Conservation (phyloP, 371 early-diverging fungal genomes). For the Fennellomyces sp. region DNA sequence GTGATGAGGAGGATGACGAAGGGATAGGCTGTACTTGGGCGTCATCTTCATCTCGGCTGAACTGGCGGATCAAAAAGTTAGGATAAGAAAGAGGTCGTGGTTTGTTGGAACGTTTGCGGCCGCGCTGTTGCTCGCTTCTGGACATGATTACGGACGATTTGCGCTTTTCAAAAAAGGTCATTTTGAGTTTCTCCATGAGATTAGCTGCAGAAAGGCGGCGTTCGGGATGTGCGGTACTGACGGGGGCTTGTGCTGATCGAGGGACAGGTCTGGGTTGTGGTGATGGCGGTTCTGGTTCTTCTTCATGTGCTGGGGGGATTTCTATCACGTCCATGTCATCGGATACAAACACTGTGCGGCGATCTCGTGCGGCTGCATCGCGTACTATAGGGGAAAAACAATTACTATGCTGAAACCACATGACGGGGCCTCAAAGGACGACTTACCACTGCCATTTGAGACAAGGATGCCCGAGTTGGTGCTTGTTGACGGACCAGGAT, state of each 20-base stretch:
- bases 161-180: constrained; percentile 43
- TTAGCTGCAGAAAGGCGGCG: constrained; percentile 19
- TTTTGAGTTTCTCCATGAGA: constrained; percentile 42
- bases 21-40: not conserved
- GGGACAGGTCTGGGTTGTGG: not conserved
- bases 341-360: constrained; percentile 21
- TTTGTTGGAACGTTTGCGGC: constrained; percentile 22
- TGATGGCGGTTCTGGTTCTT: constrained; percentile 4
- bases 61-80: constrained; percentile 21
- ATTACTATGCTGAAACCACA: not conserved
- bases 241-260: constrained; percentile 6
- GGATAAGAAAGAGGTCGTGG: constrained; percentile 43
- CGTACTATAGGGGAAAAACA: constrained; percentile 10
- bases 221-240: constrained; percentile 13
- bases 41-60: constrained; percentile 12
- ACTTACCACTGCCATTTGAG: not conserved
- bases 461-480: constrained; percentile 5
- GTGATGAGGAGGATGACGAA: not conserved
- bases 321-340: constrained; percentile 12
- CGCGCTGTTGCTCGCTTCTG: constrained; percentile 10
- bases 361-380: constrained; percentile 22
- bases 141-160: constrained; percentile 23
- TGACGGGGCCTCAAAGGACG: not conserved
- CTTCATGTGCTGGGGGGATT: not conserved
- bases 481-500: not conserved